Evolutionary conservation across 495 filamentous ascomycete genomes (phyloP).

Genomic region (Penicillium taxi): DNA sequence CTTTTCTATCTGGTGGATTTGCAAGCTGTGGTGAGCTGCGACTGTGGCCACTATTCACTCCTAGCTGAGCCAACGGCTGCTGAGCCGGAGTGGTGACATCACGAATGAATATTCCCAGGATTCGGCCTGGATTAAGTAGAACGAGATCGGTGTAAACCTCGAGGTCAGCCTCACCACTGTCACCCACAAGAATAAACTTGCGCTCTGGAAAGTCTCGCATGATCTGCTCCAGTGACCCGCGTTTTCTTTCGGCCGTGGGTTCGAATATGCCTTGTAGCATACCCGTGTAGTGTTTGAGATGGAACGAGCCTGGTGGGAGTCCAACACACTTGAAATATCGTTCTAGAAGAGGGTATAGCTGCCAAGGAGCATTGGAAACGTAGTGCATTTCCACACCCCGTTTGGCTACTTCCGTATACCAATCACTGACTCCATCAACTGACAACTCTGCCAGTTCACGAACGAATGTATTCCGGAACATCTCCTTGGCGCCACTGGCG

Average conservation of each 20-base stretch:
- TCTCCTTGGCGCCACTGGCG: slow-evolving; percentile 74
- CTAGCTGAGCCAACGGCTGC: slow-evolving; percentile 64
- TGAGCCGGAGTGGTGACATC: slow-evolving; percentile 76
- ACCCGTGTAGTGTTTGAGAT: slow-evolving; percentile 89
- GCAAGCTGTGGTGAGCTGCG: slow-evolving; percentile 24
- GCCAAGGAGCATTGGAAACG: slow-evolving; percentile 93
- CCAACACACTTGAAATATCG: slow-evolving; percentile 74
- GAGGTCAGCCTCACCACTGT: slow-evolving; percentile 92
- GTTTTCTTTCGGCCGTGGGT: slow-evolving; percentile 91
- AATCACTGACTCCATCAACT: slow-evolving; percentile 77
- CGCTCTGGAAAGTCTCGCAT: slow-evolving; percentile 83
- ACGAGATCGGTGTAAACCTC: slow-evolving; percentile 97
- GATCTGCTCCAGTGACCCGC: slow-evolving; percentile 73
- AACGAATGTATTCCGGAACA: slow-evolving; percentile 91
- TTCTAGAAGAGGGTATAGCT: slow-evolving; percentile 81
- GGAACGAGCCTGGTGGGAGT: slow-evolving; percentile 79
- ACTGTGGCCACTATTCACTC: slow-evolving; percentile 12
- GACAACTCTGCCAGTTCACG: slow-evolving; percentile 73
- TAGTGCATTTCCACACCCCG: slow-evolving; percentile 85
- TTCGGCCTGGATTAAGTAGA: slow-evolving; percentile 67
- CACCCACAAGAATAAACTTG: slow-evolving; percentile 84
- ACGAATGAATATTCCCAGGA: slow-evolving; percentile 83
- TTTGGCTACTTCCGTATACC: slow-evolving; percentile 70
- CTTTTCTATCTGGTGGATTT: slow-evolving; percentile 19
- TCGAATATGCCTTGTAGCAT: slow-evolving; percentile 98